A percentile compares a stretch with the other conserved stretches of the same genome.
Evolutionary conservation across 768 basidiomycete species (phyloP).

Genomic region (Trametopsis cervina): DNA sequence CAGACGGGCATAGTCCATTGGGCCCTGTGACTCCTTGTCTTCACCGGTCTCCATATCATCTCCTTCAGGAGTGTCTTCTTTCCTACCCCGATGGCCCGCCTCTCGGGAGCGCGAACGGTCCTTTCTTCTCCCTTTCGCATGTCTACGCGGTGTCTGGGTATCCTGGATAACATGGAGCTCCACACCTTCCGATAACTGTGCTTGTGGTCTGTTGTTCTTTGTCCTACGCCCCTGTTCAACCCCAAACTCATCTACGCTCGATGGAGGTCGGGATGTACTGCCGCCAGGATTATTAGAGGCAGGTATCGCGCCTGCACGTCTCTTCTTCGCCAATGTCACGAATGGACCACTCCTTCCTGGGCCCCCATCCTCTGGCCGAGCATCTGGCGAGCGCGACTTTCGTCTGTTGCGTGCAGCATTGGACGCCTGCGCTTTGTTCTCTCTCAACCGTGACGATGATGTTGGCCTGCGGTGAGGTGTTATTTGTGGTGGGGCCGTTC

Average conservation of each 20-base stretch:
- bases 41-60: slow-evolving; percentile 22
- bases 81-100: slow-evolving; percentile 17
- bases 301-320: neutral
- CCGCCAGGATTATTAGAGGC: neutral
- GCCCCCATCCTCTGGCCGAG: slow-evolving; percentile 17
- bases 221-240: slow-evolving; percentile 1
- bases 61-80: slow-evolving; percentile 18
- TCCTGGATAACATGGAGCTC: slow-evolving; percentile 17
- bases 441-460: slow-evolving; percentile 13
- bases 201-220: slow-evolving; percentile 3
- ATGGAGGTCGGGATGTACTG: neutral
- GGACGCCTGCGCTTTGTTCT: slow-evolving; percentile 11
- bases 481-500: no score
- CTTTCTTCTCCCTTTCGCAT: slow-evolving; percentile 18
- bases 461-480: slow-evolving; percentile 5
- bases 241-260: neutral
- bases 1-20: slow-evolving; percentile 16
- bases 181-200: slow-evolving; percentile 8
- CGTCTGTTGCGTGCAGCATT: slow-evolving; percentile 18
- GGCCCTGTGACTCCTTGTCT: slow-evolving; percentile 7
- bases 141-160: slow-evolving; percentile 1
- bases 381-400: slow-evolving; percentile 31
- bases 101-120: slow-evolving; percentile 34
- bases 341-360: slow-evolving; percentile 10
- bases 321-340: slow-evolving; percentile 1